phyloP scores from a whole-genome alignment of 495 filamentous ascomycete species.

The Aspergillus diversus region DNA sequence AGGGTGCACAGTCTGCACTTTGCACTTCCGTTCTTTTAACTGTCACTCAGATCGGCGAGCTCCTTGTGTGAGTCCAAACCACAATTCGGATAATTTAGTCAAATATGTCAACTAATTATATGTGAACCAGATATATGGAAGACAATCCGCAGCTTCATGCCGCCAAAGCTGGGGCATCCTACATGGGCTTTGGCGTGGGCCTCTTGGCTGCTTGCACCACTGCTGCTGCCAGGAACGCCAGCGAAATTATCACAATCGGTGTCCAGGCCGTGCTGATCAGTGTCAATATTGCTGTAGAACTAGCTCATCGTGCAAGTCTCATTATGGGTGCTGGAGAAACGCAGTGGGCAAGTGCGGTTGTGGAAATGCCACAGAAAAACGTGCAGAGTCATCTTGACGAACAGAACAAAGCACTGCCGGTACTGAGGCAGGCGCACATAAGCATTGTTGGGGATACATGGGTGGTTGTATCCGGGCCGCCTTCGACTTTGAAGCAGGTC shows the following conservation, averaged over 20 bases:
- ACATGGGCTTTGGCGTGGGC: neutral
- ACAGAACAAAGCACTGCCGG: neutral
- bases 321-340: neutral
- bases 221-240: neutral
- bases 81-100: neutral
- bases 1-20: neutral
- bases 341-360: neutral
- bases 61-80: neutral
- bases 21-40: neutral
- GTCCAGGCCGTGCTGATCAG: neutral
- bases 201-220: slow-evolving; percentile 2
- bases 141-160: neutral
- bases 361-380: neutral
- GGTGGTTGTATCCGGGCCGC: neutral
- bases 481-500: neutral
- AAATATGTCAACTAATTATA: no score
- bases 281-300: neutral
- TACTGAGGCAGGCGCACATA: neutral
- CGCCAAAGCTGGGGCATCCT: neutral
- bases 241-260: neutral
- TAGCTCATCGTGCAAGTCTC: neutral
- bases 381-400: neutral
- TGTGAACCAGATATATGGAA: slow-evolving; percentile 4
- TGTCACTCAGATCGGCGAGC: neutral
- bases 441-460: slow-evolving; percentile 2